Evolutionary conservation across 2,329 filamentous ascomycete species (phyloP).

Genomic region (Cercospora zeae-maydis): DNA sequence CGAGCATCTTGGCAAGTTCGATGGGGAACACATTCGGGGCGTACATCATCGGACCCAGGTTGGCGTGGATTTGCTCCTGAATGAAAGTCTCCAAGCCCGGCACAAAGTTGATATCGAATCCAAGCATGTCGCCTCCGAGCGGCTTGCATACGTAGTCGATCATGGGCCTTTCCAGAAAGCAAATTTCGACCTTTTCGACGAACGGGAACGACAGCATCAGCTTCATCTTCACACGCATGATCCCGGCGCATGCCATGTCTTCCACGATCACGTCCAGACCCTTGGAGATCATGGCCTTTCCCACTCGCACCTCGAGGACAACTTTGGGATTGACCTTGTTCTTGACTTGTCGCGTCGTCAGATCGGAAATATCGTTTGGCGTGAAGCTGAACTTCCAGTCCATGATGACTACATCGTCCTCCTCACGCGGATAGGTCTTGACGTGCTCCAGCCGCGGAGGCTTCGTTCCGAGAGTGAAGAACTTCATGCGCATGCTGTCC

Average conservation of each 20-base stretch:
- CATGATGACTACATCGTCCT: constrained; percentile 96
- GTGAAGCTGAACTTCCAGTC: constrained; percentile 99
- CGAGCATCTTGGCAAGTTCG: constrained; percentile 96
- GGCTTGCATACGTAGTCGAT: constrained; percentile 99
- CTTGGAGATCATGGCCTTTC: constrained; percentile 96
- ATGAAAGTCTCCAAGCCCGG: constrained; percentile 92
- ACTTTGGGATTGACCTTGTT: constrained; percentile 97
- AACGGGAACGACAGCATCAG: constrained; percentile 94
- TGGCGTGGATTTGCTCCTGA: constrained; percentile 91
- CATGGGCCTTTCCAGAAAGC: constrained; percentile 80
- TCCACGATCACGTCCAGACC: constrained; percentile 96
- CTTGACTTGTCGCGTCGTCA: constrained; percentile 85
- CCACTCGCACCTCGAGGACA: constrained; percentile 88
- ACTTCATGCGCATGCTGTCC: constrained; percentile 89
- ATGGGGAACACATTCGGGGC: constrained; percentile 96
- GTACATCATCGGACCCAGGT: constrained; percentile 96
- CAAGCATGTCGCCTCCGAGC: constrained; percentile 88
- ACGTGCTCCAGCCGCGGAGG: constrained; percentile 95
- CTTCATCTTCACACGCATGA: constrained; percentile 98
- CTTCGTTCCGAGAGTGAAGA: constrained; percentile 90
- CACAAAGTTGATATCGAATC: constrained; percentile 99
- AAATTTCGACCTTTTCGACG: constrained; percentile 90
- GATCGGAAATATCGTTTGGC: constrained; percentile 85
- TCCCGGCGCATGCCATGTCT: constrained; percentile 90
- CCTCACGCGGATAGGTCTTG: constrained; percentile 93